Conservation (phyloP, 805 yeast genomes). For the Ogataea nitratoaversa region DNA sequence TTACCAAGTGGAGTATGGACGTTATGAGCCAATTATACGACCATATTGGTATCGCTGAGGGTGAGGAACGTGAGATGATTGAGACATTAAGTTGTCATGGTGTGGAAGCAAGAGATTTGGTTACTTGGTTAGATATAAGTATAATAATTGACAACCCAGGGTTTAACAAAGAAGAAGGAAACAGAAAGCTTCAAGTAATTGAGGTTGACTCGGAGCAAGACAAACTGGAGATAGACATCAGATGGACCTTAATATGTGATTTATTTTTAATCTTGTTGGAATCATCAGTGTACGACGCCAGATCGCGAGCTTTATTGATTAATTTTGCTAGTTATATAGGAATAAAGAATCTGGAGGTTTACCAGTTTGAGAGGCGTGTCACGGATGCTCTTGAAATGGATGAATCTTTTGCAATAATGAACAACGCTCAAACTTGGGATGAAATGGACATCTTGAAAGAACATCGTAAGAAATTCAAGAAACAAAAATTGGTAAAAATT, state of each 20-base stretch:
- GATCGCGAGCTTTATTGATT: conserved; percentile 78
- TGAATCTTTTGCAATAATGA: conserved; percentile 37
- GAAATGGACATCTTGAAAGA: conserved; percentile 63
- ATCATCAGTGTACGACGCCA: conserved; percentile 82
- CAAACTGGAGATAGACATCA: conserved; percentile 61
- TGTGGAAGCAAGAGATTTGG: conserved; percentile 66
- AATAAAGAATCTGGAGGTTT: conserved; percentile 61
- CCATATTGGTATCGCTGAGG: conserved; percentile 69
- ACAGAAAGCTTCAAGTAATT: conserved; percentile 14
- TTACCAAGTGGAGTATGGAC: conserved; percentile 79
- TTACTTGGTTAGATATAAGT: conserved; percentile 46
- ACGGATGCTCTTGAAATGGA: conserved; percentile 86
- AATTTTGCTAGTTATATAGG: conserved; percentile 61
- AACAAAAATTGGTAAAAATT: conserved; percentile 73
- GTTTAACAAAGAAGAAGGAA: conserved; percentile 22
- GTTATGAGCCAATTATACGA: conserved; percentile 68
- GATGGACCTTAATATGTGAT: conserved; percentile 95
- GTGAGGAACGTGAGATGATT: conserved; percentile 79
- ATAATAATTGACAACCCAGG: conserved; percentile 49
- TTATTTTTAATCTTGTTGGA: conserved; percentile 73
- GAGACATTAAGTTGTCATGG: conserved; percentile 84
- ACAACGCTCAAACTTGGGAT: conserved; percentile 58
- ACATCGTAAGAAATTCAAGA: conserved; percentile 62
- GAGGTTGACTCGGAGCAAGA: conserved; percentile 28
- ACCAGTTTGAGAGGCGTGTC: conserved; percentile 85